phyloP scores from a whole-genome alignment of 495 filamentous ascomycete species.

The Polyplosphaeria fusca region DNA sequence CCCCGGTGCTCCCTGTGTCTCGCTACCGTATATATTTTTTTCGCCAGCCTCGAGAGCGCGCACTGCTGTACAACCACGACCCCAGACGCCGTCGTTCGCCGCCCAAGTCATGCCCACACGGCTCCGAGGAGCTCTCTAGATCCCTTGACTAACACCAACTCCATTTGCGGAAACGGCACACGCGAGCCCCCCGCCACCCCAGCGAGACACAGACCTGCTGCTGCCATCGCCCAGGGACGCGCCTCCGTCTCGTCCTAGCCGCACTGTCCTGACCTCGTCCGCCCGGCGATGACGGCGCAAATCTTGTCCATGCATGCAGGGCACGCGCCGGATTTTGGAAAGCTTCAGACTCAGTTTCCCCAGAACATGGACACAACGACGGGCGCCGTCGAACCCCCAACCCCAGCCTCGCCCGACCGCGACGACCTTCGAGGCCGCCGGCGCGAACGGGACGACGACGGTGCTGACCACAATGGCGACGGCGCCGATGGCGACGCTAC shows the following conservation, averaged over 20 bases:
- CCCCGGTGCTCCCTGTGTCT: not conserved
- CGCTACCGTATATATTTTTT: not conserved
- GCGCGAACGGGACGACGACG: conserved; percentile 25
- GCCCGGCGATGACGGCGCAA: conserved; percentile 33
- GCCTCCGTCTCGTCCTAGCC: not conserved
- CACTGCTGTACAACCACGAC: conserved; percentile 4
- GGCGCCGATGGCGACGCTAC: conserved; percentile 24
- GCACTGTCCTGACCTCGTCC: not conserved
- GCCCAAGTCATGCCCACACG: conserved; percentile 19
- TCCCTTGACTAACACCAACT: conserved; percentile 9
- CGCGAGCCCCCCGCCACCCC: conserved; percentile 16
- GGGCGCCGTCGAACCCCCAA: conserved; percentile 14
- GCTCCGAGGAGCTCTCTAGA: conserved; percentile 8
- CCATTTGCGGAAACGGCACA: conserved; percentile 14
- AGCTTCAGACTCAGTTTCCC: conserved; percentile 26
- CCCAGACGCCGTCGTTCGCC: not conserved
- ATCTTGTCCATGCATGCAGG: conserved; percentile 34
- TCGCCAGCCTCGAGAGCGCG: no score
- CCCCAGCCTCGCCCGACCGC: conserved; percentile 22
- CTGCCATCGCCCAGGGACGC: not conserved
- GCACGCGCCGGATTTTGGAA: conserved; percentile 34
- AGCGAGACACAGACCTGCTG: not conserved
- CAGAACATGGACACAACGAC: conserved; percentile 26
- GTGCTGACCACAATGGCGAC: conserved; percentile 21
- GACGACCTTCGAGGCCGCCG: conserved; percentile 30